Base-by-base conservation (phyloP, 2,329 filamentous ascomycete species). In the Botryotinia calthae region DNA sequence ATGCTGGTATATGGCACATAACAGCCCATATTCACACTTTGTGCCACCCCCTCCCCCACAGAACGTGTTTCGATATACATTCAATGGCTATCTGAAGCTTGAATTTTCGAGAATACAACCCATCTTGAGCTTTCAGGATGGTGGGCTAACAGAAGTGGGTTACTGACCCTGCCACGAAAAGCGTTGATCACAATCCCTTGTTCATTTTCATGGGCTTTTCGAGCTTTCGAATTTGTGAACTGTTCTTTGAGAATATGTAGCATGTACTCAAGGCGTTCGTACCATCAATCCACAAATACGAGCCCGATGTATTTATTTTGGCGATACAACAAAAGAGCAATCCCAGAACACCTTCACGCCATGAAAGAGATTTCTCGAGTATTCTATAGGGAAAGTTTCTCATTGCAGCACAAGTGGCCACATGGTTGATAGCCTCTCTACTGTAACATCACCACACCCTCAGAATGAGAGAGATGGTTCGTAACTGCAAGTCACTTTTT, bases 31-130 rank as follows among this genome's bases (percentile, higher is more conserved):
- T 40, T 31, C 22, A 68, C 18, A 56, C 18, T 42, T 40, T 56
- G 48, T 68, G 48, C 48, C 34, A 68, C 37, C 48, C 25, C n/a
- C 48, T 67, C 10, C 48, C n/a, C 34, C 65, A 56, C 18, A 68
- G 48, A 68, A 42, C 65, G 20, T 18, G 48, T 56, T 68, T 68
- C 18, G n/a, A 56, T 44, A n/a, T 31, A 14, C 48, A 56, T 20
- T 68, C n/a, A 31, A 28, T 22, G 48, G 34, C 6, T 28, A n/a
- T 31, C 12, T 42, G n/a, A 54, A 68, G 25, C 34, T 56, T 16
- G 9, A 16, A 22, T 42, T 42, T 20, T 56, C 10, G 25, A 67
- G 34, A 16, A 31, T 67, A 16, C 5, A 25, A 42, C 20, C 40
- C 18, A 56, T 42, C 65, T 56, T 68, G 34, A 68, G 64, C 37